Conservation (phyloP, 345 rosid genomes). For the Rhodamnia rubescens region DNA sequence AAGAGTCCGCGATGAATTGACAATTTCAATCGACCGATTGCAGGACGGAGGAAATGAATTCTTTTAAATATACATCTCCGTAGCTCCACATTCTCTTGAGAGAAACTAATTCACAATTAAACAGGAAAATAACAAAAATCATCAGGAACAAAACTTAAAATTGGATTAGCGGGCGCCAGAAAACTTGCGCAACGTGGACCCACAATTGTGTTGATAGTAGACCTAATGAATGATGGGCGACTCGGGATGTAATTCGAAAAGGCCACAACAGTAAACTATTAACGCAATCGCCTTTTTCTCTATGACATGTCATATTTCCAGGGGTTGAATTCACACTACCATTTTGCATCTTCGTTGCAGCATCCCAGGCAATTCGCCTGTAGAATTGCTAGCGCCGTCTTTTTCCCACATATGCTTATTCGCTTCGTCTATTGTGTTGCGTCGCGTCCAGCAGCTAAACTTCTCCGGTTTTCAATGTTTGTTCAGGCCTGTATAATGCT, state of each 20-base stretch:
- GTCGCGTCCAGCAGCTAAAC: background rate
- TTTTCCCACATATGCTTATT: background rate
- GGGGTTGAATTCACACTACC: background rate
- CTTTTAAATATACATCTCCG: background rate
- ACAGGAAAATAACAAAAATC: background rate
- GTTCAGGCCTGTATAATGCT: background rate
- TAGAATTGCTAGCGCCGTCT: background rate
- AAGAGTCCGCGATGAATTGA: background rate
- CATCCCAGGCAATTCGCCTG: background rate
- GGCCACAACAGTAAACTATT: background rate
- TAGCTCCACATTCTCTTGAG: background rate
- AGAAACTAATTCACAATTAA: background rate
- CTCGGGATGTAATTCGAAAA: background rate
- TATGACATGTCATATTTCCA: background rate
- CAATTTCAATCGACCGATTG: background rate
- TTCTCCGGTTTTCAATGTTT: background rate
- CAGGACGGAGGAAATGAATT: background rate
- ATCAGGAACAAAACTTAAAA: background rate
- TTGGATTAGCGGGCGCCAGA: background rate
- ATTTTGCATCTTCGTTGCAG: background rate
- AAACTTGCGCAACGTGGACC: background rate
- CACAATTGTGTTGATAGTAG: background rate
- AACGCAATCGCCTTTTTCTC: background rate
- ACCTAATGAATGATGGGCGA: background rate
- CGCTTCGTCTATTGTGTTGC: background rate